Conservation (phyloP, 2,329 filamentous ascomycete species). For the Hawksworthiomyces lignivorus region DNA sequence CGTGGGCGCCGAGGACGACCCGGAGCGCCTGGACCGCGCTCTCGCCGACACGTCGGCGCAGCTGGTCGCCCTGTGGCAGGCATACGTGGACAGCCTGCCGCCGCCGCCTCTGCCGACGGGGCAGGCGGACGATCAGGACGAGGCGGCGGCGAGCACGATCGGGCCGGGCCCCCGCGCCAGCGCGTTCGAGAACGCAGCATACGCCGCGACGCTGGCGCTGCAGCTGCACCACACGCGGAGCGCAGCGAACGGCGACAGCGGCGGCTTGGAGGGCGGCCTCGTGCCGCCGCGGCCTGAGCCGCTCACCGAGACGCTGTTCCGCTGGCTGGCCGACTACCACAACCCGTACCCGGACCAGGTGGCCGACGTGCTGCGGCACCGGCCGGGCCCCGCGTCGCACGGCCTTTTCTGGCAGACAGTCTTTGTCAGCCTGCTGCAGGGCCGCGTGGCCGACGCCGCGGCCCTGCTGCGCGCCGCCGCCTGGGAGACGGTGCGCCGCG, state of each 20-base stretch:
- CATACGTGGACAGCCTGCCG: slow-evolving; percentile 40
- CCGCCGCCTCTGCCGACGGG: slow-evolving; percentile 15
- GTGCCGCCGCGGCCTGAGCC: slow-evolving; percentile 28
- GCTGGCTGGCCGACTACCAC: slow-evolving; percentile 75
- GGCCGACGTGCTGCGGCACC: slow-evolving; percentile 52
- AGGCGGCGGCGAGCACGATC: slow-evolving; percentile 53
- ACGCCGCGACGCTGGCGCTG: slow-evolving; percentile 69
- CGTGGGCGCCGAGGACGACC: slow-evolving; percentile 47
- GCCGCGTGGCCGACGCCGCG: slow-evolving; percentile 61
- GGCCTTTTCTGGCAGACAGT: slow-evolving; percentile 78
- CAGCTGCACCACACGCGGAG: slow-evolving; percentile 64
- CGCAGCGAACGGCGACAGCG: too few relatives aligned
- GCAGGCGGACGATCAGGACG: slow-evolving; percentile 27
- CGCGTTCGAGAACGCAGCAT: slow-evolving; percentile 67
- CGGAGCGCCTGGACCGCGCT: slow-evolving; percentile 47
- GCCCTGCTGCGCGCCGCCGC: slow-evolving; percentile 64
- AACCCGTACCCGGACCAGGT: slow-evolving; percentile 63
- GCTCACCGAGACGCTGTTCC: slow-evolving; percentile 69
- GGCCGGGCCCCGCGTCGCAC: slow-evolving; percentile 69
- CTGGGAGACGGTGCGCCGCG: slow-evolving; percentile 68
- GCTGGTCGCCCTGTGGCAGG: slow-evolving; percentile 49
- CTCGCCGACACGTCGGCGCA: slow-evolving; percentile 45
- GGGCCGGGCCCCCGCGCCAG: slow-evolving; percentile 56
- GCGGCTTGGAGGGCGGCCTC: slow-evolving; percentile 24
- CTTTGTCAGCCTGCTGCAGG: slow-evolving; percentile 66